These are phyloP conservation scores for Monilinia fructicola DNA, from an alignment of 2,329 filamentous ascomycete species.

Conservation along the genomic window DNA sequence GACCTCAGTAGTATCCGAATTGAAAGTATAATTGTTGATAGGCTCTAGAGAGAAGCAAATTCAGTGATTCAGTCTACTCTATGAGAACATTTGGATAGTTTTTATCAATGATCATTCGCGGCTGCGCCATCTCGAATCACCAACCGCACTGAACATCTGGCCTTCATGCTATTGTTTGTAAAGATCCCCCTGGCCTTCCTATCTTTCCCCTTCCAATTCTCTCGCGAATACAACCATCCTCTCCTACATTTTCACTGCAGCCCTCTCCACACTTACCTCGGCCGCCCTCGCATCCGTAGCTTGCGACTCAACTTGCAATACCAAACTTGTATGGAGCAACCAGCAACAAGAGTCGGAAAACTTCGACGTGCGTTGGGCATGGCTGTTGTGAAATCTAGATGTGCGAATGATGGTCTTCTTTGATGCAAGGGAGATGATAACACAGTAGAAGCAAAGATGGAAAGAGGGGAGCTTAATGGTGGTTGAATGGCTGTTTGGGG, in stretches of 20 bases:
- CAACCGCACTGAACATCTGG: neutral
- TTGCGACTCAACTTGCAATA: neutral
- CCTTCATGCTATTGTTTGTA: neutral
- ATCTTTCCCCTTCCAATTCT: neutral
- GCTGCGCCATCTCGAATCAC: neutral
- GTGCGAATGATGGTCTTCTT: neutral
- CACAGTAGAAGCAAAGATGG: neutral
- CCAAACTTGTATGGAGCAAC: neutral
- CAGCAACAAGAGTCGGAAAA: neutral
- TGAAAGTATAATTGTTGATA: neutral
- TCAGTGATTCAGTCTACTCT: neutral
- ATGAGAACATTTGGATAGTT: neutral
- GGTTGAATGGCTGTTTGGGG: neutral
- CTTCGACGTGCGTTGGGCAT: neutral
- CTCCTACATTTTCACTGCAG: neutral
- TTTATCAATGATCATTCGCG: neutral
- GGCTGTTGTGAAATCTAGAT: neutral
- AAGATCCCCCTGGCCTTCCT: neutral
- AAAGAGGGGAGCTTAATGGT: too few species aligned
- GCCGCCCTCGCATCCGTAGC: neutral
- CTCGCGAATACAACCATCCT: neutral
- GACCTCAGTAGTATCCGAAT: neutral
- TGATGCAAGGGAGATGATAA: neutral
- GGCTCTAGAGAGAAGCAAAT: neutral
- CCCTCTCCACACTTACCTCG: neutral